Evolutionary conservation across 306 rosid genomes (phyloP), one percentile per base, ranked within the genome.

Genomic region (Sechiopsis laciniata): DNA sequence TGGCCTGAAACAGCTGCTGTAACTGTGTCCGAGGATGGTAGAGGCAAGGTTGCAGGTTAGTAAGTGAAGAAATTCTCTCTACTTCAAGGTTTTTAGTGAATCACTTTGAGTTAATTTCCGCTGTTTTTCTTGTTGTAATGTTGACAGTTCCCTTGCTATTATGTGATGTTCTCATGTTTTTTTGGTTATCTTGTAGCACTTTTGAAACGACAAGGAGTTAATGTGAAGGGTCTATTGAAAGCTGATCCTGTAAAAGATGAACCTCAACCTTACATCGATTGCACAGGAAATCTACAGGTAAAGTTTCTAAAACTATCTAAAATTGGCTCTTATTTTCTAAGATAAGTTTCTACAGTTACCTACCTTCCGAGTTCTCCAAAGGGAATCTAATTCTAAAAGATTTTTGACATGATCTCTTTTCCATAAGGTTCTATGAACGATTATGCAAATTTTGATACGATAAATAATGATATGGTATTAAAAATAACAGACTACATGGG

Each of bases 41-140:
- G 97, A 71, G 97, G 99, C 86, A 95, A 86, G 88, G 99, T 95
- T 74, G 99, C 99, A 82, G 99, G 99, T 95, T 75, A 83, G 90
- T 84, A 68, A 63, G 67, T 80, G 76, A 73, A 74, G 78, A 71
- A 57, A 20, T 74, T 69, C 22, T 50, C 5, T 32, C 45, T 24
- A 22, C 48, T 68, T 42, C 40, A 68, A 50, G 55, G 58, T 51
- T 48, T n/a, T 69, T 69, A 48, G 58, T 14, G 24, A 6, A 46
- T 50, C 42, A 13, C 51, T 68, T 68, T 16, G 50, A 48, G 48
- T 35, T 35, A 1, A 35, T 62, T 29, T 68, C 2, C 12, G 20
- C 73, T 19, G 53, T 21, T 46, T 14, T 45, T 46, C 22, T 21
- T 13, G 13, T 1, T 48, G 13, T 7, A 68, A 46, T 48, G 56